Percentiles rank a stretch among this genome's conserved stretches.
phyloP scores from a whole-genome alignment of 2,329 filamentous ascomycete genomes.

The Apiospora pterosperma region DNA sequence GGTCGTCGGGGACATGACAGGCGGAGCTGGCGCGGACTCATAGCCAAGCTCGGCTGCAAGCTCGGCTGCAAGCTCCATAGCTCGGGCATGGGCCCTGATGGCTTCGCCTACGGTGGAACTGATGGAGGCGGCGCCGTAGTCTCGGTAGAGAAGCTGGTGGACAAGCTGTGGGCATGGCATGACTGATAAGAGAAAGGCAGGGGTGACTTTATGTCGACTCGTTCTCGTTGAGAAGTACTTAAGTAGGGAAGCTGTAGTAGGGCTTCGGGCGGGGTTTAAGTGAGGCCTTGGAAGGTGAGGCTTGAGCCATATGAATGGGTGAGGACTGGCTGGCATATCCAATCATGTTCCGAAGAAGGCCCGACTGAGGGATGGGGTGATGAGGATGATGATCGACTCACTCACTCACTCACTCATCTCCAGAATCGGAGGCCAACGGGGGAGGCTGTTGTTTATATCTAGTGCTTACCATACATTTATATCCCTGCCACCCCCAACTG shows the following conservation, averaged over 20 bases:
- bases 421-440: constrained; percentile 10
- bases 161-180: neutral
- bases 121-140: neutral
- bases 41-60: neutral
- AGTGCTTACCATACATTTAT: neutral
- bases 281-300: neutral
- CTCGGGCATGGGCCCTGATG: neutral
- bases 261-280: neutral
- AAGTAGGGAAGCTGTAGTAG: neutral
- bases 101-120: neutral
- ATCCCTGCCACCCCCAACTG: neutral
- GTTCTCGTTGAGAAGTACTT: neutral
- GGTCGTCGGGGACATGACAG: neutral
- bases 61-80: neutral
- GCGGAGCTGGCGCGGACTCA: neutral
- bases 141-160: neutral
- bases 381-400: no score
- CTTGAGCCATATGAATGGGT: neutral
- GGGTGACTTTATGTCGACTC: neutral
- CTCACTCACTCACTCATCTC: constrained; percentile 12
- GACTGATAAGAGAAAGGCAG: neutral
- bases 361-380: no score
- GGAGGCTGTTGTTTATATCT: no score
- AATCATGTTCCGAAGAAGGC: neutral
- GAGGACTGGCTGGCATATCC: no score